Base-by-base conservation (phyloP, 2,329 filamentous ascomycete genomes). In the Pezicula neosporulosa region DNA sequence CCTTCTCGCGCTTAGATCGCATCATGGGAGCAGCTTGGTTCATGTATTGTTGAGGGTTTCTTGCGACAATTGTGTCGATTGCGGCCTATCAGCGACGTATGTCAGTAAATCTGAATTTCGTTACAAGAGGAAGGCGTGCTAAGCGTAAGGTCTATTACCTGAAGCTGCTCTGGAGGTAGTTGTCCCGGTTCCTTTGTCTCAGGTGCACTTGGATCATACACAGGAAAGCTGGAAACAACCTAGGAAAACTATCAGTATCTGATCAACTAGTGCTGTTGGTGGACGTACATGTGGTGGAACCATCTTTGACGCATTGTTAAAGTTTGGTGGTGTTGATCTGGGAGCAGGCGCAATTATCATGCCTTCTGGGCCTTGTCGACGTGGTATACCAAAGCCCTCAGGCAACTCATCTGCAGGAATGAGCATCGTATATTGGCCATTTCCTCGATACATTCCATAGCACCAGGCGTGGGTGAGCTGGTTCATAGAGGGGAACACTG, bases 401-500 rank as follows among this genome's bases (percentile, higher is more conserved):
- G 67, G 62, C 0, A 74, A 76, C 66, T 73, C 69, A 54, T 85
- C 81, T 0, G 77, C 80, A 0, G 78, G 78, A 13, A 84, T 68
- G 1, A 85, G 72, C 3, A 76, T 71, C 5, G 81, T 82, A 52
- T 73, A 77, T 44, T 70, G 66, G 3, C 81, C 81, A 52, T 81
- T 74, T 8, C 75, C 75, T 6, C 81, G 72, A 47, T 77, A 73
- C 48, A 78, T 73, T 56, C 73, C 81, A 62, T 84, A 84, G 2
- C 70, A 73, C 50, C 72, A 77, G 13, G 64, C 63, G 28, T 54
- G 43, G 21, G 57, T 45, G 0, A 67, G 33, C 48, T 66, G 63
- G 9, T 53, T 48, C 1, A 58, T 49, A 1, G 53, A 52, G 4
- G 61, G 57, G 8, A 35, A 58, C 2, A 58, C 50, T 1, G 46